These are phyloP conservation scores for Friedmanniomyces endolithicus DNA, from an alignment of 495 filamentous ascomycete genomes.

Conservation along the genomic window DNA sequence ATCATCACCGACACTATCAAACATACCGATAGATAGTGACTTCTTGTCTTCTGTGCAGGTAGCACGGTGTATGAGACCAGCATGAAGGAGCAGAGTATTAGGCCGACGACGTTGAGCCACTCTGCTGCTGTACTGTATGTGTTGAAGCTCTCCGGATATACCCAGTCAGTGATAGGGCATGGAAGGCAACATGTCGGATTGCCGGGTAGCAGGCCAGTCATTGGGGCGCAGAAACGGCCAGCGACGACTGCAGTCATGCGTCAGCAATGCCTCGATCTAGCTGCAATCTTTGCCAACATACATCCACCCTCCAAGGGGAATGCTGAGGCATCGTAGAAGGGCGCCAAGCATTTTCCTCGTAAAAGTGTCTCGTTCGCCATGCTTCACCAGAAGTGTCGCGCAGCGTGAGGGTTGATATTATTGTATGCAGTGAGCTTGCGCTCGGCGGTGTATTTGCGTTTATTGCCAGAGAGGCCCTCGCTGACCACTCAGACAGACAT, in stretches of 20 bases:
- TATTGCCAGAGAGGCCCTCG: neutral
- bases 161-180: constrained; percentile 72
- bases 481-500: neutral
- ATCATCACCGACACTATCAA: constrained; percentile 60
- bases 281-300: constrained; percentile 33
- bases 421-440: neutral
- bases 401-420: neutral
- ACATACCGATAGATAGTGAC: constrained; percentile 85
- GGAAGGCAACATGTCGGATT: constrained; percentile 67
- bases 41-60: constrained; percentile 77
- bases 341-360: constrained; percentile 46
- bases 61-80: constrained; percentile 71
- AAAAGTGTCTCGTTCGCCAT: constrained; percentile 20
- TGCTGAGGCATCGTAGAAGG: constrained; percentile 48
- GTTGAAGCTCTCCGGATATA: constrained; percentile 36
- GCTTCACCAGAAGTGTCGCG: neutral
- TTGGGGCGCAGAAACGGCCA: constrained; percentile 51
- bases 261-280: constrained; percentile 23
- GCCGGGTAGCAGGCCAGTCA: constrained; percentile 27
- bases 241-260: constrained; percentile 42
- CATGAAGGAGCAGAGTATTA: constrained; percentile 61
- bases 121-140: constrained; percentile 52
- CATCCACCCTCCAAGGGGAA: constrained; percentile 54
- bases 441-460: neutral
- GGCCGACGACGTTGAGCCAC: constrained; percentile 66